Conservation (phyloP, 1,284 basidiomycete species). For the Coniophora puteana region DNA sequence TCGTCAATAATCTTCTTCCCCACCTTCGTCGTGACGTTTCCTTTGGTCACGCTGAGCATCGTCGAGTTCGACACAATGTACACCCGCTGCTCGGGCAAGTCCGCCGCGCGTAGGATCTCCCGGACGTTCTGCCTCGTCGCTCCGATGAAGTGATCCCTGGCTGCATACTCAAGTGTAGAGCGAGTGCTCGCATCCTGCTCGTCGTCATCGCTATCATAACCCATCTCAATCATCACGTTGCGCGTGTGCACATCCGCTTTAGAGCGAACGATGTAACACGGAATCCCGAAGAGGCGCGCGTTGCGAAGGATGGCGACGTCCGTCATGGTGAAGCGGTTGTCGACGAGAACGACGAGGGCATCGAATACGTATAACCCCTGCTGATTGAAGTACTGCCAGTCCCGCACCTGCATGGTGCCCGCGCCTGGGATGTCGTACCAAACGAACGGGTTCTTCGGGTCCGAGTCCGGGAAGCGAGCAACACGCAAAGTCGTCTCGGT, state of each 20-base stretch:
- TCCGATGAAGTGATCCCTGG: slow-evolving; percentile 11
- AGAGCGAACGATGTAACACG: slow-evolving; percentile 12
- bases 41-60: slow-evolving; percentile 8
- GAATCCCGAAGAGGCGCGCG: slow-evolving; percentile 10
- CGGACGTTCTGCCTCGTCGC: slow-evolving; percentile 16
- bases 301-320: slow-evolving; percentile 11
- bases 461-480: slow-evolving; percentile 19
- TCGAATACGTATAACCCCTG: slow-evolving; percentile 15
- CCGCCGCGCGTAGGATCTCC: slow-evolving; percentile 15
- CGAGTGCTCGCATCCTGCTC: slow-evolving; percentile 2
- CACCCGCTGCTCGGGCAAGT: slow-evolving; percentile 17
- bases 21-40: background rate
- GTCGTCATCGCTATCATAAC: slow-evolving; percentile 11
- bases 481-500: slow-evolving; percentile 10
- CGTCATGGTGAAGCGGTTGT: slow-evolving; percentile 11
- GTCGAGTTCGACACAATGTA: slow-evolving; percentile 17
- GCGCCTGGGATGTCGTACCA: slow-evolving; percentile 15
- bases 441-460: slow-evolving; percentile 7
- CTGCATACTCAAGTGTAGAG: slow-evolving; percentile 2
- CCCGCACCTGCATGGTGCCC: slow-evolving; percentile 9
- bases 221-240: slow-evolving; percentile 11
- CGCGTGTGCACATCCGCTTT: slow-evolving; percentile 12
- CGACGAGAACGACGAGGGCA: slow-evolving; percentile 10
- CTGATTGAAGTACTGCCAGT: slow-evolving; percentile 12
- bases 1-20: slow-evolving; percentile 9